These are phyloP conservation scores for Ambrosiella beaveri DNA, from an alignment of 2,329 filamentous ascomycete species.

Conservation along the genomic window DNA sequence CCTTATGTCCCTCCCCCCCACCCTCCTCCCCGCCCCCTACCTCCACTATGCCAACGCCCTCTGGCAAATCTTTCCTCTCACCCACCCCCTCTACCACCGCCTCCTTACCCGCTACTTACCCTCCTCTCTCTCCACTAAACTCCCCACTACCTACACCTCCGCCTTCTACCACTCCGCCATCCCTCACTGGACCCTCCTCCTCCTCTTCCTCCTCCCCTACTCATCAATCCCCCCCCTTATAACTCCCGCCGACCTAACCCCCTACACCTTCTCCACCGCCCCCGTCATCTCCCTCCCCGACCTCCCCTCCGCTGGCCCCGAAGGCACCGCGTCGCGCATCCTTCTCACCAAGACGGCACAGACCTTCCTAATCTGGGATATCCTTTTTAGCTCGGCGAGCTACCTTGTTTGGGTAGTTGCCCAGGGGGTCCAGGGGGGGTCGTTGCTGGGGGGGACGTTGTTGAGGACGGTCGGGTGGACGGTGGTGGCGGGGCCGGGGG, in stretches of 20 bases:
- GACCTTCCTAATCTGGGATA: slow-evolving; percentile 7
- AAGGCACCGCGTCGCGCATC: neutral
- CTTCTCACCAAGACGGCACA: neutral
- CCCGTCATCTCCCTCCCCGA: neutral
- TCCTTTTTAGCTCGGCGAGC: neutral
- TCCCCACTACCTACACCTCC: neutral
- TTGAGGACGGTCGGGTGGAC: neutral
- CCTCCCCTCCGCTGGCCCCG: too few species aligned
- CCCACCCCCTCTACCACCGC: neutral
- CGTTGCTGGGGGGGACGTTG: neutral
- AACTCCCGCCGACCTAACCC: neutral
- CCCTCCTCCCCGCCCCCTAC: neutral
- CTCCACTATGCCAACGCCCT: slow-evolving; percentile 5
- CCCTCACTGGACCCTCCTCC: neutral
- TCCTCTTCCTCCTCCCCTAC: neutral
- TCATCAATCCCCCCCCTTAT: neutral
- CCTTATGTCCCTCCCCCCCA: too few species aligned
- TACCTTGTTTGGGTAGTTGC: slow-evolving; percentile 1
- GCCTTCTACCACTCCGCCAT: neutral
- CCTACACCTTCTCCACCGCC: neutral
- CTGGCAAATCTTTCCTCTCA: slow-evolving; percentile 9
- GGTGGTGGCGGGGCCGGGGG: neutral
- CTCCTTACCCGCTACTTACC: neutral
- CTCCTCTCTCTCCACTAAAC: neutral
- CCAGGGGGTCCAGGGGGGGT: neutral